Evolutionary conservation across 305 asterid genomes (phyloP), one percentile per base, ranked within the genome.

Genomic region (Rubia peregrina): DNA sequence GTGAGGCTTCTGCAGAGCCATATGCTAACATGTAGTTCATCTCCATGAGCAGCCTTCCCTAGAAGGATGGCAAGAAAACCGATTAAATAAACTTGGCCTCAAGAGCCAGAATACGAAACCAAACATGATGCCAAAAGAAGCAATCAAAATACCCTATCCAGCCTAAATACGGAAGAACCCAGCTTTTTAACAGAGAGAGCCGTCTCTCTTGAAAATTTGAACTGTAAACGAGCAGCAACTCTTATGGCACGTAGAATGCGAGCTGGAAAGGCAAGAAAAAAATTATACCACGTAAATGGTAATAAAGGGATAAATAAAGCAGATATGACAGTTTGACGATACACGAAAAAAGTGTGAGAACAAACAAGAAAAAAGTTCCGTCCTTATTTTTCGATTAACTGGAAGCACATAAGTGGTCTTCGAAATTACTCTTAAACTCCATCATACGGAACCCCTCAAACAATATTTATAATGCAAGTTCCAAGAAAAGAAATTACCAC

Each of bases 41-140:
- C 85, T 92, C 98, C 98, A 92, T 88, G 72, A 92, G 89, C 74
- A 92, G 88, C 86, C 98, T 88, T 74, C 95, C 95, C 98, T 92
- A n/a, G 80, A 21, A 73, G 64, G 46, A 41, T 22, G 70, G 44
- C 66, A 68, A 76, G n/a, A 71, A 51, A 60, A 74, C 33, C 33
- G 66, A 48, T 40, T 21, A 64, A 13, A 40, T 71, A 65, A 26
- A 71, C 67, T 57, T 61, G 74, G 64, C 41, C 68, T 55, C 67
- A 70, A 68, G 44, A 65, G 11, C 36, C 12, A 60, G 19, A 55
- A 72, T 67, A 19, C 64, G 22, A 67, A 62, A 57, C 19, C 42
- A 73, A 38, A 61, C 53, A 64, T 14, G 56, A 48, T 44, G 49
- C 36, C 49, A 65, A 51, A 57, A 62, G 59, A 73, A 33, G 60